These are phyloP conservation scores for Basipetospora chlamydospora DNA, from an alignment of 2,329 filamentous ascomycete species.

Conservation along the genomic window DNA sequence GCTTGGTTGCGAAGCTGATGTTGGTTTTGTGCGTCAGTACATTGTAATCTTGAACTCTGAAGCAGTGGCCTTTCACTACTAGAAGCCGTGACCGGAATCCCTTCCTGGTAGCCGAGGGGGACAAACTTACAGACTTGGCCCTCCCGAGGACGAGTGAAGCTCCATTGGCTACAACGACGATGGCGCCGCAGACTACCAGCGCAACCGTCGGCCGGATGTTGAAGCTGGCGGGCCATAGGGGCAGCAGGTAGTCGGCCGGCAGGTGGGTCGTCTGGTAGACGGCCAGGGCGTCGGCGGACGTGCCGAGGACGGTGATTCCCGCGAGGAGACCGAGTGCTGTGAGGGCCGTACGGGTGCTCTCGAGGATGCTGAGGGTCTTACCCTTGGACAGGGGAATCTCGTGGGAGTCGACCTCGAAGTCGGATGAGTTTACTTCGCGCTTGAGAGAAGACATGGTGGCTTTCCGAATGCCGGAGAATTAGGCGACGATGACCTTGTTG, in stretches of 20 bases:
- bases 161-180: slow-evolving; percentile 33
- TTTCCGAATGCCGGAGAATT: not conserved
- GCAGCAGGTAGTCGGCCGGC: slow-evolving; percentile 29
- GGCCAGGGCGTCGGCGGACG: slow-evolving; percentile 37
- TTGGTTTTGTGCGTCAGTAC: too few species aligned
- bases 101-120: not conserved
- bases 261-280: slow-evolving; percentile 41
- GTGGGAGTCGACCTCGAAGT: slow-evolving; percentile 31
- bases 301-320: slow-evolving; percentile 36
- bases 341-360: slow-evolving; percentile 30
- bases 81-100: not conserved
- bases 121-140: slow-evolving; percentile 30
- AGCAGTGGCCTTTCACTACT: too few species aligned
- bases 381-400: slow-evolving; percentile 20
- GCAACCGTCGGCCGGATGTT: slow-evolving; percentile 41
- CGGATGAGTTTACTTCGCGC: slow-evolving; percentile 23
- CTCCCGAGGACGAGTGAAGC: slow-evolving; percentile 34
- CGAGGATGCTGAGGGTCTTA: slow-evolving; percentile 23
- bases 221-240: slow-evolving; percentile 44
- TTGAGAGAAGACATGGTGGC: slow-evolving; percentile 17
- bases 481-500: too few species aligned
- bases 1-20: not conserved
- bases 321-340: slow-evolving; percentile 35
- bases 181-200: slow-evolving; percentile 33
- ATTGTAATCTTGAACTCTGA: too few species aligned